These are phyloP conservation scores for Zygoascus sp. DNA, from an alignment of 1,139 yeast species.

Conservation along the genomic window DNA sequence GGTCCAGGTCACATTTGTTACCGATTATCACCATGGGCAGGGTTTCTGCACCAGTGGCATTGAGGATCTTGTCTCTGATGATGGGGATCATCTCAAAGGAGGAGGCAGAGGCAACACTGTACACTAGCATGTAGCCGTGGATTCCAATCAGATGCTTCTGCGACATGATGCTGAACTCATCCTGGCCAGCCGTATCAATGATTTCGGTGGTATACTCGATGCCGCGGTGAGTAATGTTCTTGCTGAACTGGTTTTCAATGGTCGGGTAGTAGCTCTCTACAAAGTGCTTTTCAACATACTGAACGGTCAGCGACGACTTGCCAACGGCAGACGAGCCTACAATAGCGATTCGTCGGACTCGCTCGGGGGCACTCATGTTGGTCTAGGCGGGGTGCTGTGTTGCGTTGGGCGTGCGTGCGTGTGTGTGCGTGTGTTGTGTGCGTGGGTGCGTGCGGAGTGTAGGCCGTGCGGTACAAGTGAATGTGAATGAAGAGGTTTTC, in stretches of 20 bases:
- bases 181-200: constrained; percentile 89
- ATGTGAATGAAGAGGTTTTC: no score
- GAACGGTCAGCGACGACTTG: constrained; percentile 70
- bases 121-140: constrained; percentile 79
- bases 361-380: constrained; percentile 28
- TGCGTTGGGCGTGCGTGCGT: no score
- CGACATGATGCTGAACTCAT: constrained; percentile 79
- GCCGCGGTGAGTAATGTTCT: constrained; percentile 63
- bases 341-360: constrained; percentile 76
- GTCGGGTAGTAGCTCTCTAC: constrained; percentile 91
- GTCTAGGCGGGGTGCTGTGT: neutral
- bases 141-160: constrained; percentile 80
- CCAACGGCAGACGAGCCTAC: constrained; percentile 92
- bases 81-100: constrained; percentile 76
- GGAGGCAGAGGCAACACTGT: constrained; percentile 73
- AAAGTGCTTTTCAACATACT: constrained; percentile 83
- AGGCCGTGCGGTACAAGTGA: no score
- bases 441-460: no score
- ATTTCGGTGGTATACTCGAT: constrained; percentile 81
- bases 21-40: constrained; percentile 83
- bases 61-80: constrained; percentile 79
- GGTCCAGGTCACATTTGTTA: constrained; percentile 71
- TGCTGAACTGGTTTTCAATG: constrained; percentile 82
- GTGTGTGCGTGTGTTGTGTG: no score
- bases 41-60: constrained; percentile 64